Evolutionary conservation across 2,329 filamentous ascomycete species (phyloP).

Genomic region (Fusarium secorum): DNA sequence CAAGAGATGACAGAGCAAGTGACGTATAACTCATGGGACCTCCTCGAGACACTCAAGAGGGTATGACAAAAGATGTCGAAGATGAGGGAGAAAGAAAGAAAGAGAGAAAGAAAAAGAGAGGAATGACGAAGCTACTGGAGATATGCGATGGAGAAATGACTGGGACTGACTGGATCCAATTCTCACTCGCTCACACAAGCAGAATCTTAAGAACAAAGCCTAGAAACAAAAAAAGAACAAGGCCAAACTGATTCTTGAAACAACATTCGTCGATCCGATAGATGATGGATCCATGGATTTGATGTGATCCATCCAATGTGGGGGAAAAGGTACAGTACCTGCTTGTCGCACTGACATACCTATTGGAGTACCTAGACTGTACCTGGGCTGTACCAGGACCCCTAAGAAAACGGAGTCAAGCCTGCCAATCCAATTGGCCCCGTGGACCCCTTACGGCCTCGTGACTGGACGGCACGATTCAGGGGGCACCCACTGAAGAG

Average conservation of each 20-base stretch:
- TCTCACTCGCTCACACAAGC: conserved; percentile 3
- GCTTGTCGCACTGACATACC: conserved; percentile 6
- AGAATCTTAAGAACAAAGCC: conserved; percentile 14
- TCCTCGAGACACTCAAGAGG: not conserved
- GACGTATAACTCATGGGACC: conserved; percentile 19
- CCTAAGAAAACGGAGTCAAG: conserved; percentile 21
- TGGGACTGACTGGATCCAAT: conserved; percentile 15
- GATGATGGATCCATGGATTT: conserved; percentile 20
- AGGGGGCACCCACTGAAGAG: conserved; percentile 25
- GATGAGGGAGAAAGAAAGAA: not conserved
- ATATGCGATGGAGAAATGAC: conserved; percentile 17
- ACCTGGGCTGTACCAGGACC: not conserved
- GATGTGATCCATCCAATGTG: conserved; percentile 19
- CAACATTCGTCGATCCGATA: conserved; percentile 27
- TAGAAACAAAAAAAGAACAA: conserved; percentile 20
- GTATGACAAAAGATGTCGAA: conserved; percentile 4
- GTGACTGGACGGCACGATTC: conserved; percentile 40
- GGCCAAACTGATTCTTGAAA: conserved; percentile 9
- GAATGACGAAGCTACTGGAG: conserved; percentile 5
- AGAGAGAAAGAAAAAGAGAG: not conserved
- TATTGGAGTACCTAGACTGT: not conserved
- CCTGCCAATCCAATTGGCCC: conserved; percentile 39
- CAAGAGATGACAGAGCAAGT: conserved; percentile 3
- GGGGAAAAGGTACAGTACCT: conserved; percentile 14
- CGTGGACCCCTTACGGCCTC: conserved; percentile 38